Evolutionary conservation across 768 basidiomycete genomes (phyloP).

Genomic region (Pulveroboletus sp.): DNA sequence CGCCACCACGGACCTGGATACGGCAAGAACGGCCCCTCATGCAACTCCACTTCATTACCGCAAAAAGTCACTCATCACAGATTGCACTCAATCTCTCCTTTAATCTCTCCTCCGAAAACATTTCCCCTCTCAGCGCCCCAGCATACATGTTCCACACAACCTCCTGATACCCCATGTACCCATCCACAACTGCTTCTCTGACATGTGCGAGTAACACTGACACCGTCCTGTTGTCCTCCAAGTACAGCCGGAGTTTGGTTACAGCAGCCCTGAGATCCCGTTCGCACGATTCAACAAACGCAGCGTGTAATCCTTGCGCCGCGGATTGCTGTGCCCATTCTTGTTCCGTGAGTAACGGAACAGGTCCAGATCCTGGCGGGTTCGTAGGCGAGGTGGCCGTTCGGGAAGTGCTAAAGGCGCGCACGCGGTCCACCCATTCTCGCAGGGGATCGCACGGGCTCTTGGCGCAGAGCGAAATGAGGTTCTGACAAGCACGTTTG

Average conservation of each 20-base stretch:
- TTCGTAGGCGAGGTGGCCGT: slow-evolving; percentile 15
- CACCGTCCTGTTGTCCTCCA: slow-evolving; percentile 79
- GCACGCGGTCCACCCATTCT: slow-evolving; percentile 59
- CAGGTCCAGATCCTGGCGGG: slow-evolving; percentile 6
- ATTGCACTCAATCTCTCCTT: slow-evolving; percentile 38
- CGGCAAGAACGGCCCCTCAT: not conserved
- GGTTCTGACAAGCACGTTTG: slow-evolving; percentile 79
- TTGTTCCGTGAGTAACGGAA: slow-evolving; percentile 35
- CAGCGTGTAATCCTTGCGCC: slow-evolving; percentile 47
- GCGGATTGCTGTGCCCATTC: slow-evolving; percentile 51
- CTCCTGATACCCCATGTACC: slow-evolving; percentile 73
- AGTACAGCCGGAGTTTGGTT: slow-evolving; percentile 65
- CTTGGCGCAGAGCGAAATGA: slow-evolving; percentile 64
- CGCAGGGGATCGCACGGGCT: slow-evolving; percentile 58
- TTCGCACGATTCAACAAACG: slow-evolving; percentile 55
- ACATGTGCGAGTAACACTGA: slow-evolving; percentile 75
- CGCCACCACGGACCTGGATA: not conserved
- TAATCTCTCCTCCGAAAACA: slow-evolving; percentile 37
- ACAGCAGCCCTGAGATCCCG: slow-evolving; percentile 55
- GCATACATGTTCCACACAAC: slow-evolving; percentile 50
- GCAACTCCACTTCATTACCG: not conserved
- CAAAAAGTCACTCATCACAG: slow-evolving; percentile 25
- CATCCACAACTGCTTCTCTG: slow-evolving; percentile 69
- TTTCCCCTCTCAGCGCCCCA: slow-evolving; percentile 30
- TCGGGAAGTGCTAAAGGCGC: slow-evolving; percentile 30